phyloP scores from a whole-genome alignment of 345 rosid genomes.

The Clarkia xantiana region DNA sequence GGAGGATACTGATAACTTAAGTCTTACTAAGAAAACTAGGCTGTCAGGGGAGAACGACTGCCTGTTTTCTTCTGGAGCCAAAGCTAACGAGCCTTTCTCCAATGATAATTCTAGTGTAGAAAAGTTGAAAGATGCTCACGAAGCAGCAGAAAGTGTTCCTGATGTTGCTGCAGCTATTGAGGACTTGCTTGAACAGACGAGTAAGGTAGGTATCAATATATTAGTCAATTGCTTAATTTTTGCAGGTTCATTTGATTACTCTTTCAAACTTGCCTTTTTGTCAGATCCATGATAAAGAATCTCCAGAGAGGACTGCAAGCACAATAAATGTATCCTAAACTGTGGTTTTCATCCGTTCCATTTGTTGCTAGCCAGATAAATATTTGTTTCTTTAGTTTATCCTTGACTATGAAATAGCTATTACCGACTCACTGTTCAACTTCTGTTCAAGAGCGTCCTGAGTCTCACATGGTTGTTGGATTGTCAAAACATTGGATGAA shows the following conservation, averaged over 20 bases:
- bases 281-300: constrained; percentile 63
- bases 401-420: constrained; percentile 49
- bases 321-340: constrained; percentile 53
- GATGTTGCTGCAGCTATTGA: constrained; percentile 91
- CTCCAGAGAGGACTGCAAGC: constrained; percentile 34
- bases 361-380: constrained; percentile 1
- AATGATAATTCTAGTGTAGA: constrained; percentile 18
- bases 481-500: constrained; percentile 55
- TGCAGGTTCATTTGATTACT: constrained; percentile 12
- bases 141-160: constrained; percentile 43
- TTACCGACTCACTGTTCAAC: constrained; percentile 26
- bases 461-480: constrained; percentile 42
- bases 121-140: constrained; percentile 21
- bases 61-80: constrained; percentile 23
- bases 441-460: constrained; percentile 31
- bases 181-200: constrained; percentile 81
- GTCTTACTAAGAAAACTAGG: constrained; percentile 42
- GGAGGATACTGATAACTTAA: constrained; percentile 24
- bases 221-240: constrained; percentile 6
- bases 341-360: constrained; percentile 3
- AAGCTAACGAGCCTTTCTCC: constrained; percentile 16
- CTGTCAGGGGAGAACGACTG: constrained; percentile 23
- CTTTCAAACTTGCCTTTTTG: constrained; percentile 12
- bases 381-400: constrained; percentile 15
- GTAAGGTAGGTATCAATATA: constrained; percentile 38